Conservation (phyloP, 208 protist genomes). For the Angomonas desouzai region DNA sequence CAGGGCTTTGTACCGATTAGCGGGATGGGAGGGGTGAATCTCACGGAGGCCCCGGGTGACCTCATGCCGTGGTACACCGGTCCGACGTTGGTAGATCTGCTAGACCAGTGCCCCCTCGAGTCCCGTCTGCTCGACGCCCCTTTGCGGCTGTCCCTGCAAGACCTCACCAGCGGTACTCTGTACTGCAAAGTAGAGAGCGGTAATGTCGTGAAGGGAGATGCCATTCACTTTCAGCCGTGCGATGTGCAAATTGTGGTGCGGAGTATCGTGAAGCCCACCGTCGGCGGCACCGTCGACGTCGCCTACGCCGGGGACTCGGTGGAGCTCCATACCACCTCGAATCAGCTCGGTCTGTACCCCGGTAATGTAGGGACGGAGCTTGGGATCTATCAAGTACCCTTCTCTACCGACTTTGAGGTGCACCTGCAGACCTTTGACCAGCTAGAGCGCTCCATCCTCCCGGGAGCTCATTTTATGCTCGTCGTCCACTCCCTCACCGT, state of each 20-base stretch:
- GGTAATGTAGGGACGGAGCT: slow-evolving; percentile 54
- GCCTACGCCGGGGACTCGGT: slow-evolving; percentile 77
- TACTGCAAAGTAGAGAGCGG: slow-evolving; percentile 82
- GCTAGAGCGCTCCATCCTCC: slow-evolving; percentile 61
- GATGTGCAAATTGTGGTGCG: slow-evolving; percentile 51
- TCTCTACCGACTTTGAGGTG: slow-evolving; percentile 70
- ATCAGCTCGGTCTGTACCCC: slow-evolving; percentile 50
- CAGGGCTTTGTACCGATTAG: slow-evolving; percentile 78
- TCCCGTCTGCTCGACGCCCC: slow-evolving; percentile 57
- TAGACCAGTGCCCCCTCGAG: slow-evolving; percentile 70
- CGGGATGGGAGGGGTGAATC: slow-evolving; percentile 70
- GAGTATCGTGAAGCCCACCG: slow-evolving; percentile 58
- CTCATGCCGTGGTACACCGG: slow-evolving; percentile 75
- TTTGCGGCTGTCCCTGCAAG: slow-evolving; percentile 72
- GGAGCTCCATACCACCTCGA: slow-evolving; percentile 48
- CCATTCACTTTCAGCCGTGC: slow-evolving; percentile 51
- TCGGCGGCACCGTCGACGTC: slow-evolving; percentile 42
- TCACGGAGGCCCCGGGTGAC: slow-evolving; percentile 21
- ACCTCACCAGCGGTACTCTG: slow-evolving; percentile 50
- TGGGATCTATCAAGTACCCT: slow-evolving; percentile 12
- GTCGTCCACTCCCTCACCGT: slow-evolving; percentile 66
- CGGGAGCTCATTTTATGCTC: slow-evolving; percentile 65
- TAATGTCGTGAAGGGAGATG: slow-evolving; percentile 35
- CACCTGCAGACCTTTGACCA: slow-evolving; percentile 74
- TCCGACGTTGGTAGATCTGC: slow-evolving; percentile 53